These are phyloP conservation scores for Linaria vulgaris DNA, from an alignment of 257 asterid species.

Conservation along the genomic window DNA sequence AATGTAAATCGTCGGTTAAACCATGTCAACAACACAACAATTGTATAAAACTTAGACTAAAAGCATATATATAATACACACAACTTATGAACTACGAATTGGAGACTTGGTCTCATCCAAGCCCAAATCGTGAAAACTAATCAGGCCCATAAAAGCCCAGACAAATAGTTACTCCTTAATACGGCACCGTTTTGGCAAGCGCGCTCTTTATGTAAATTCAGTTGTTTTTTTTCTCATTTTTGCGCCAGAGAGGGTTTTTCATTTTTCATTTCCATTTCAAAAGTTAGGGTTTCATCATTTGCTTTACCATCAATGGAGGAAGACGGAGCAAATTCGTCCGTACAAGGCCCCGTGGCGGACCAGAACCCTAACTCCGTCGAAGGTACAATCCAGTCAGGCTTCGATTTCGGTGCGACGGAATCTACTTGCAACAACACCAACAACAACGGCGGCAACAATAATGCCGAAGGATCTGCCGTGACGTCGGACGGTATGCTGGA, in stretches of 20 bases:
- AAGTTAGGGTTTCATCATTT: conserved; percentile 13
- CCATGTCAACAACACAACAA: too few relatives aligned
- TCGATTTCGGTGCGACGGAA: conserved; percentile 47
- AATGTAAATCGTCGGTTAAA: too few relatives aligned
- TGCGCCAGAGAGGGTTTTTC: conserved; percentile 35
- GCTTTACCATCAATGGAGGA: conserved; percentile 54
- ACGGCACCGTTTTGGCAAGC: conserved; percentile 20
- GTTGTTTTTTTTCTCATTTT: conserved; percentile 10
- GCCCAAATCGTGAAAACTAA: background rate
- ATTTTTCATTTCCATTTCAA: conserved; percentile 22
- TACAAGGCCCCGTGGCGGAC: conserved; percentile 28
- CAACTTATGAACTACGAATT: background rate
- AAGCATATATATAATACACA: too few relatives aligned
- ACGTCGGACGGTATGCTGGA: conserved; percentile 42
- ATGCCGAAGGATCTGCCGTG: conserved; percentile 43
- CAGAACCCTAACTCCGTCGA: conserved; percentile 59
- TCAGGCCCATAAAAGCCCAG: background rate
- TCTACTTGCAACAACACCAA: conserved; percentile 62
- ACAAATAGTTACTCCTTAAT: background rate
- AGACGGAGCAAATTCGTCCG: conserved; percentile 38
- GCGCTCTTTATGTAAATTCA: background rate
- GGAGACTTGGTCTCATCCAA: background rate
- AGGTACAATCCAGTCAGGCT: conserved; percentile 48
- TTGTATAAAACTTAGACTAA: too few relatives aligned
- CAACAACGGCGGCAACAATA: conserved; percentile 17